Conservation (phyloP, 805 yeast genomes). For the Candida boleticola region DNA sequence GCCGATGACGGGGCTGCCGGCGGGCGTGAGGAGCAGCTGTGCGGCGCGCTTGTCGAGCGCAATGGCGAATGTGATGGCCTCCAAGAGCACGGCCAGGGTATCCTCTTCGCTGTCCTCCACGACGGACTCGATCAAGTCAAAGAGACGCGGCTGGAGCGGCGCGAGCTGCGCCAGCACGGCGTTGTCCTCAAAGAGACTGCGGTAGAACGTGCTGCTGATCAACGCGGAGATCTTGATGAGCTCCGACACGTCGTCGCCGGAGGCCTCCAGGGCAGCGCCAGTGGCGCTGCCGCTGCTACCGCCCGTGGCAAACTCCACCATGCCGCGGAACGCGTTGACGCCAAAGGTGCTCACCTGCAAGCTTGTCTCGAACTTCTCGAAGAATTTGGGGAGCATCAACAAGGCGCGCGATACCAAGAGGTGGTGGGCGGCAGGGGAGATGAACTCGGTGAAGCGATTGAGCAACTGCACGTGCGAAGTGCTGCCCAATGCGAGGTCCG, state of each 20-base stretch:
- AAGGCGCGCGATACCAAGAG: constrained; percentile 50
- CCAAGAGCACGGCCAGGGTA: constrained; percentile 69
- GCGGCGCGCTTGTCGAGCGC: constrained; percentile 31
- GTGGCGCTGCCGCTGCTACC: neutral
- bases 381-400: constrained; percentile 52
- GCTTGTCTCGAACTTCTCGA: constrained; percentile 48
- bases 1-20: constrained; percentile 35
- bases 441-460: constrained; percentile 12
- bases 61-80: constrained; percentile 60
- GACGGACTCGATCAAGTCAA: constrained; percentile 43
- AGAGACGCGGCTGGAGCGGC: constrained; percentile 30
- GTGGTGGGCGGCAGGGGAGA: constrained; percentile 11
- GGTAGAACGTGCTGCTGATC: constrained; percentile 53
- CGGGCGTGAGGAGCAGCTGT: constrained; percentile 6
- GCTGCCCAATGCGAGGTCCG: constrained; percentile 11
- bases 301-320: constrained; percentile 20
- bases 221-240: constrained; percentile 35
- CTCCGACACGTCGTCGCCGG: constrained; percentile 8
- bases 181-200: constrained; percentile 22
- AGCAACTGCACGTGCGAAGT: constrained; percentile 21
- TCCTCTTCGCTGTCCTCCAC: constrained; percentile 73
- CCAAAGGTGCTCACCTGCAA: constrained; percentile 33
- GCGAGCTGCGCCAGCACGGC: neutral
- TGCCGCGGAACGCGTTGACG: constrained; percentile 23
- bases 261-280: neutral